Conservation (phyloP, 192 early-diverging fungal species). For the Geranomyces michiganensis region DNA sequence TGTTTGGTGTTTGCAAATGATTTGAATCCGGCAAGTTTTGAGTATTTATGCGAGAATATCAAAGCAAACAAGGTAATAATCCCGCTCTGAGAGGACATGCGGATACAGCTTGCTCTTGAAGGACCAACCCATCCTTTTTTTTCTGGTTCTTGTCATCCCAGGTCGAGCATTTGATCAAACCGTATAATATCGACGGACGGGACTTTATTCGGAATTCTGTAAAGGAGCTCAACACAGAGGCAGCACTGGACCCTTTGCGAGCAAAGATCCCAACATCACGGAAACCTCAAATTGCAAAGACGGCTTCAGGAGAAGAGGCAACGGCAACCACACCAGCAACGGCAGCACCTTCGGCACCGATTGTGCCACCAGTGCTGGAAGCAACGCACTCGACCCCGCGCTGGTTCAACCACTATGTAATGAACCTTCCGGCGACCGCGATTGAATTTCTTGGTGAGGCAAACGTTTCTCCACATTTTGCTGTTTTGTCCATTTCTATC, state of each 20-base stretch:
- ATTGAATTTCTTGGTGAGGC: conserved; percentile 87
- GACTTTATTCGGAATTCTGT: conserved; percentile 85
- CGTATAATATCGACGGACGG: conserved; percentile 90
- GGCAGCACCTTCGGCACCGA: conserved; percentile 23
- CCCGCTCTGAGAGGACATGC: too few species aligned
- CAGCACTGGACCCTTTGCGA: conserved; percentile 27
- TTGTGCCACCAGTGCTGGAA: conserved; percentile 22
- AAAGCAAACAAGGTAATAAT: conserved; percentile 76
- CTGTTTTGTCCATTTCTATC: neutral
- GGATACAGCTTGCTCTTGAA: too few species aligned
- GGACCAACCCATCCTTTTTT: too few species aligned
- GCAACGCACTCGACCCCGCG: conserved; percentile 33
- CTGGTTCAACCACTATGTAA: conserved; percentile 93
- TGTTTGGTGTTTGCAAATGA: conserved; percentile 96
- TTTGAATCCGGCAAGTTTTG: conserved; percentile 88
- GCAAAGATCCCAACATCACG: conserved; percentile 10
- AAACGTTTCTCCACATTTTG: neutral
- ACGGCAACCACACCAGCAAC: neutral
- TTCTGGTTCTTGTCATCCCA: conserved; percentile 22
- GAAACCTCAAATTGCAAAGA: conserved; percentile 17
- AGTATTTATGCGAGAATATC: conserved; percentile 82
- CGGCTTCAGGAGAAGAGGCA: neutral
- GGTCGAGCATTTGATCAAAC: conserved; percentile 62
- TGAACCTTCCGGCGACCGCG: conserved; percentile 97
- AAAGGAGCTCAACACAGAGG: conserved; percentile 56